phyloP scores from a whole-genome alignment of 306 rosid genomes.

The Arachis hypogaea region DNA sequence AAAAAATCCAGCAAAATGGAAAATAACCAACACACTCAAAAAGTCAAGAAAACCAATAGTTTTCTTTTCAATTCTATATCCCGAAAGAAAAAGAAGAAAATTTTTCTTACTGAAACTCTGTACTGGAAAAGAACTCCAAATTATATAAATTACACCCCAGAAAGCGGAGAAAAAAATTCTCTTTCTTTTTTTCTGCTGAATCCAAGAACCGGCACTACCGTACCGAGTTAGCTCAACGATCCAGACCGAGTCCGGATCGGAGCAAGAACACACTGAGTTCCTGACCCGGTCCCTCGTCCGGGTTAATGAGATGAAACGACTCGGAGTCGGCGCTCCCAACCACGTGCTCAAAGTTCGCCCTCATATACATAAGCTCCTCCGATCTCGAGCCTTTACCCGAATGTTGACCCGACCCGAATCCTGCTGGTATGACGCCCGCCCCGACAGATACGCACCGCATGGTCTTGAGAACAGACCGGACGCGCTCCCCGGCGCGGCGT shows the following conservation, averaged over 20 bases:
- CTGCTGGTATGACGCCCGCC: slow-evolving; percentile 76
- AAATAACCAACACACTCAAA: slow-evolving; percentile 35
- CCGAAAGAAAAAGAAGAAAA: neutral
- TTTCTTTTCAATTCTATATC: neutral
- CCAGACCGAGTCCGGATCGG: slow-evolving; percentile 56
- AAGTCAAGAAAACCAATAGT: slow-evolving; percentile 8
- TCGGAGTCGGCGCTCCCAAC: slow-evolving; percentile 84
- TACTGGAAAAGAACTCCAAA: neutral
- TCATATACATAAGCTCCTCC: slow-evolving; percentile 84
- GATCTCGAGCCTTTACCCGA: slow-evolving; percentile 34
- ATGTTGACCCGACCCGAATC: slow-evolving; percentile 37
- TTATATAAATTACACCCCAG: slow-evolving; percentile 12
- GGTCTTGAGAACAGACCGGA: slow-evolving; percentile 61
- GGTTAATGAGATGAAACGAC: slow-evolving; percentile 90
- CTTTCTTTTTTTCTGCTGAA: neutral
- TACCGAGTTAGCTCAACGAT: slow-evolving; percentile 22
- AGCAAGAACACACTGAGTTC: slow-evolving; percentile 95
- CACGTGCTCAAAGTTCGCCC: slow-evolving; percentile 88
- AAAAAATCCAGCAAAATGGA: slow-evolving; percentile 7
- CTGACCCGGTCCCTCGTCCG: slow-evolving; percentile 83
- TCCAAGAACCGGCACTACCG: neutral
- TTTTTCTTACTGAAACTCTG: neutral
- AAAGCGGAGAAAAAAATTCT: neutral
- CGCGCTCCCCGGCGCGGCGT: slow-evolving; percentile 54
- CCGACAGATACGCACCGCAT: slow-evolving; percentile 89